Percentiles rank a stretch among this genome's conserved stretches.
phyloP scores from a whole-genome alignment of 176 grass and related monocot genomes.

The Miscanthus lutarioriparius region DNA sequence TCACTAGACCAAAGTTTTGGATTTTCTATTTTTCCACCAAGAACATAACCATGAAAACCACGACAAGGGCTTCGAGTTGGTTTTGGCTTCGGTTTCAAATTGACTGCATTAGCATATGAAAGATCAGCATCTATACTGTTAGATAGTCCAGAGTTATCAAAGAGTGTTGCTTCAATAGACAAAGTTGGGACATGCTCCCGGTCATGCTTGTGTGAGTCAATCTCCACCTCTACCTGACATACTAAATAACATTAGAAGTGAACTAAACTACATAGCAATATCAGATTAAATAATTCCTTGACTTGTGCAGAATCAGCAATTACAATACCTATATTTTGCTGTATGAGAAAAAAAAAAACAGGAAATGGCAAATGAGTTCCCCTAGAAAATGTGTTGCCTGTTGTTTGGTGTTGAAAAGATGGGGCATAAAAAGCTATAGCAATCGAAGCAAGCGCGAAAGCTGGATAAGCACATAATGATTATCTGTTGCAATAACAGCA shows the following conservation, averaged over 20 bases:
- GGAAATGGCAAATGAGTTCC: constrained; percentile 5
- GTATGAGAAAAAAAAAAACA: constrained; percentile 18
- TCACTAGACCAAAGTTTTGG: constrained; percentile 99
- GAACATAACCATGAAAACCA: constrained; percentile 75
- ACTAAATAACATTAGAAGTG: neutral
- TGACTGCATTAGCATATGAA: constrained; percentile 47
- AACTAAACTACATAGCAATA: neutral
- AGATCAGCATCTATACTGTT: constrained; percentile 38
- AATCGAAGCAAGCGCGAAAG: neutral
- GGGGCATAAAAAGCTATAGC: neutral
- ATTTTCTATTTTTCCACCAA: constrained; percentile 81
- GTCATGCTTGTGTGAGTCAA: constrained; percentile 67
- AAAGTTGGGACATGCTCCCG: constrained; percentile 54
- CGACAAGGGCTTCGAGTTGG: constrained; percentile 33
- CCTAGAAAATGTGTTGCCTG: neutral
- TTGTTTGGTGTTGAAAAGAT: neutral
- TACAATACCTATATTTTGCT: neutral
- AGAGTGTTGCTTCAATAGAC: constrained; percentile 77
- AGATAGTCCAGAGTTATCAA: constrained; percentile 60
- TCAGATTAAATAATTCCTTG: constrained; percentile 21
- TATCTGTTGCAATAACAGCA: neutral
- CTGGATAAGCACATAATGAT: neutral
- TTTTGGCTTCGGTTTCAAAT: constrained; percentile 63
- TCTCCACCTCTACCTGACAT: constrained; percentile 88
- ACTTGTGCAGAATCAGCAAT: constrained; percentile 6